A percentile compares a stretch with the other conserved stretches of the same genome.
These are phyloP conservation scores for Grosmannia serpens DNA, from an alignment of 2,329 filamentous ascomycete species.

Conservation along the genomic window DNA sequence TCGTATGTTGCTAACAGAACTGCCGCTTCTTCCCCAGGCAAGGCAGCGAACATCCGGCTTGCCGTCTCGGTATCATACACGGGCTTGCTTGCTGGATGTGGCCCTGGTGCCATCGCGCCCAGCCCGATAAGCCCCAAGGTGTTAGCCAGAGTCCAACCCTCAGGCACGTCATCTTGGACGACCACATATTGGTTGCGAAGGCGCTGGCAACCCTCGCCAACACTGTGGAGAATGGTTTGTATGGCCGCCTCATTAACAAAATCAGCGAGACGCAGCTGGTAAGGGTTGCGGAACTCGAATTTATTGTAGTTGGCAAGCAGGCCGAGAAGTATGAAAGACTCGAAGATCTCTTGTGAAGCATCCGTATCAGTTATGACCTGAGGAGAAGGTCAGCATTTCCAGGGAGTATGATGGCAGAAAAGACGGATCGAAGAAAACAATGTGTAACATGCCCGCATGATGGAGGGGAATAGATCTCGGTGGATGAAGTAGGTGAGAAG, in stretches of 20 bases:
- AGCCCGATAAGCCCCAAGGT: slow-evolving; percentile 80
- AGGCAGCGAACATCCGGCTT: slow-evolving; percentile 65
- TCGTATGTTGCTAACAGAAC: slow-evolving; percentile 82
- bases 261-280: slow-evolving; percentile 81
- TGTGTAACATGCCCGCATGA: slow-evolving; percentile 64
- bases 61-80: slow-evolving; percentile 66
- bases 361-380: slow-evolving; percentile 71
- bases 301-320: slow-evolving; percentile 97
- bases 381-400: background rate
- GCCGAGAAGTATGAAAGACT: slow-evolving; percentile 73
- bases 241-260: slow-evolving; percentile 91
- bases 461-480: slow-evolving; percentile 80
- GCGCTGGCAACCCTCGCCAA: slow-evolving; percentile 59
- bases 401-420: background rate
- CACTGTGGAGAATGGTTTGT: slow-evolving; percentile 63
- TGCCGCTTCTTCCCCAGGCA: slow-evolving; percentile 73
- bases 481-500: slow-evolving; percentile 92
- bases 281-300: slow-evolving; percentile 96
- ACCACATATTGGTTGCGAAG: slow-evolving; percentile 68
- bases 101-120: slow-evolving; percentile 39
- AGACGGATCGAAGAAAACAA: background rate
- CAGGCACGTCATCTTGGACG: slow-evolving; percentile 80
- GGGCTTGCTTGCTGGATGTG: slow-evolving; percentile 48
- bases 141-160: slow-evolving; percentile 74
- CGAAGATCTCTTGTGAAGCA: slow-evolving; percentile 48